phyloP scores from a whole-genome alignment of 2,329 filamentous ascomycete species.

The Colletotrichum trifolii region DNA sequence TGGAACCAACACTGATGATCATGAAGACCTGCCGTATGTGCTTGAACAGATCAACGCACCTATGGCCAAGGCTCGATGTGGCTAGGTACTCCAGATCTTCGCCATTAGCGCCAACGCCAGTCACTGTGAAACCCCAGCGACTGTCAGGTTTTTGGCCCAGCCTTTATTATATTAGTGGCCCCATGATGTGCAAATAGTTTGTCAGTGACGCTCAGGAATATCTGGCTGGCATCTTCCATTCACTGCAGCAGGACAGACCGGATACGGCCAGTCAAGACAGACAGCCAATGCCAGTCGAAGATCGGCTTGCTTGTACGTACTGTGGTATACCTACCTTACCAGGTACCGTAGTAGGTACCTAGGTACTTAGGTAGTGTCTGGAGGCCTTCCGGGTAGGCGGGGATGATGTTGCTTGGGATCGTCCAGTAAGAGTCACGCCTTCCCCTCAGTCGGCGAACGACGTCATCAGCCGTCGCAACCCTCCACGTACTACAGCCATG shows the following conservation, averaged over 20 bases:
- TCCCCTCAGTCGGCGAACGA: slow-evolving; percentile 19
- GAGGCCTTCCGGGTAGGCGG: slow-evolving; percentile 31
- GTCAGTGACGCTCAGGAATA: slow-evolving; percentile 29
- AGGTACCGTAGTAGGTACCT: too few relatives aligned
- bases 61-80: slow-evolving; percentile 9
- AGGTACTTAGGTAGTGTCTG: background rate
- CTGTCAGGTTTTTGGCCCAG: slow-evolving; percentile 27
- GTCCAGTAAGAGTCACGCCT: slow-evolving; percentile 16
- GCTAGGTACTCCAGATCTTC: background rate
- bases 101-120: slow-evolving; percentile 16
- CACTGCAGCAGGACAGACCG: slow-evolving; percentile 11
- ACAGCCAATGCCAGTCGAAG: slow-evolving; percentile 16
- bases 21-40: background rate
- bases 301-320: slow-evolving; percentile 6
- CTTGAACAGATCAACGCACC: background rate
- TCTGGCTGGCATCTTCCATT: slow-evolving; percentile 18
- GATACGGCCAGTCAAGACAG: slow-evolving; percentile 10
- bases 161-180: slow-evolving; percentile 8
- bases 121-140: slow-evolving; percentile 8
- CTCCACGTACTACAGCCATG: slow-evolving; percentile 8
- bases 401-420: slow-evolving; percentile 15
- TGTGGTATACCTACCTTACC: background rate
- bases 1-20: background rate
- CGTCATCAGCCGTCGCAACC: slow-evolving; percentile 36
- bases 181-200: slow-evolving; percentile 28